A percentile compares a stretch with the other conserved stretches of the same genome.
Conservation (phyloP, 495 filamentous ascomycete genomes). For the Delitschia confertaspora region DNA sequence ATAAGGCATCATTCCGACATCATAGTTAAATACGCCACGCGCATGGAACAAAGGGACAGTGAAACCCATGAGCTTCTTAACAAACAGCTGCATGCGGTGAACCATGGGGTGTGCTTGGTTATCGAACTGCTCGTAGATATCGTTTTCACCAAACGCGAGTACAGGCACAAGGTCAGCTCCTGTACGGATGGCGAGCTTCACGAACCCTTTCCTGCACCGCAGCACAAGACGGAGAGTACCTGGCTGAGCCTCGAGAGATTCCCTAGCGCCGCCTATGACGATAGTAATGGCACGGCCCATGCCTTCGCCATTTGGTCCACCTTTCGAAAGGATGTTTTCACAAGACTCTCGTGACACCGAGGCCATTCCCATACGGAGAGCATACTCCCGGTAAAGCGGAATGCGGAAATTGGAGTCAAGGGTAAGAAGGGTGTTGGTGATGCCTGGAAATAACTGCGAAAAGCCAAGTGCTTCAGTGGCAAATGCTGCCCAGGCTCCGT, state of each 20-base stretch:
- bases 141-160: slow-evolving; percentile 88
- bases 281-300: slow-evolving; percentile 96
- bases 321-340: slow-evolving; percentile 70
- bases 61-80: slow-evolving; percentile 83
- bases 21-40: slow-evolving; percentile 91
- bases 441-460: slow-evolving; percentile 83
- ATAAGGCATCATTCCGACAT: slow-evolving; percentile 93
- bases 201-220: slow-evolving; percentile 77
- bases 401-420: slow-evolving; percentile 91
- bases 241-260: slow-evolving; percentile 80
- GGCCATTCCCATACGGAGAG: slow-evolving; percentile 72
- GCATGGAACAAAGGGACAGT: slow-evolving; percentile 88
- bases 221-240: slow-evolving; percentile 65
- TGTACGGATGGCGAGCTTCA: slow-evolving; percentile 83
- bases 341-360: slow-evolving; percentile 87
- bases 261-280: slow-evolving; percentile 83
- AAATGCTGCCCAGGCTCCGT: slow-evolving; percentile 89
- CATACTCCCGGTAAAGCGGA: slow-evolving; percentile 88
- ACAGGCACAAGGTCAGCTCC: slow-evolving; percentile 90
- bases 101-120: slow-evolving; percentile 61
- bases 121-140: slow-evolving; percentile 81
- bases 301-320: slow-evolving; percentile 70
- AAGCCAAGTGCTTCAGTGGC: slow-evolving; percentile 87
- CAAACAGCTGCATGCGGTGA: slow-evolving; percentile 64
- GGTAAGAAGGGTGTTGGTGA: slow-evolving; percentile 85